Base-by-base conservation (phyloP, 2,329 filamentous ascomycete genomes). In the Cladosporium phlei region DNA sequence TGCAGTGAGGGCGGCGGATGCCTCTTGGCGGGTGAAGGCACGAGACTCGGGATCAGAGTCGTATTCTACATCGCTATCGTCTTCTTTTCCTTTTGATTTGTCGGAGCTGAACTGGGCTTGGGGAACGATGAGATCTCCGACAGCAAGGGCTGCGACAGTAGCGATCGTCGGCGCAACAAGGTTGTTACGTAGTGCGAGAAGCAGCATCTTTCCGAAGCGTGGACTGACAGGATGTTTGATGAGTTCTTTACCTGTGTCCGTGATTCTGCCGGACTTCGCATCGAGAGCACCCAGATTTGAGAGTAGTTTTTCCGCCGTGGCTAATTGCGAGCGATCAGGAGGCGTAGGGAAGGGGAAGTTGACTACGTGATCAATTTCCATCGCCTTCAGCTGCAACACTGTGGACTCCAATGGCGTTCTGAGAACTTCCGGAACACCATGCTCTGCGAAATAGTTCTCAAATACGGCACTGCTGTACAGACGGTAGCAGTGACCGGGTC, bases 261-360 rank as follows among this genome's bases (percentile, higher is more conserved):
- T 95, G 14, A 96, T 83, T 57, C 85, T 79, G 0, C 88, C 88
- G 17, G 37, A 49, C 8, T 77, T 75, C 0, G 77, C 57, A 9
- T 82, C 80, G 24, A 97, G 74, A 1, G 91, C 93, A 0, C 88
- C 88, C 3, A 98, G 77, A 62, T 95, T 94, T 37, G 79, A 83
- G 7, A 98, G 74, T 6, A 96, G 75, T 60, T 85, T 88, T 69
- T 98, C 93, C 0, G 93, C 89, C 61, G 85, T 88, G 38, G 80
- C 78, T 16, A 98, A 74, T 52, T 82, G 87, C 44, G 82, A 74
- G 11, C 82, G 77, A 57, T 89, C 84, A 2, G 93, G 93, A 0
- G 89, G 83, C 11, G 91, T 97, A 3, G 93, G 93, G 64, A 97
- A 98, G 0, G 94, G 93, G 64, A 98, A 98, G 66, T 93, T 94